Percentiles rank a stretch among this genome's conserved stretches.
These are phyloP conservation scores for Pyrenophora graminea DNA, from an alignment of 2,329 filamentous ascomycete genomes.

Conservation along the genomic window DNA sequence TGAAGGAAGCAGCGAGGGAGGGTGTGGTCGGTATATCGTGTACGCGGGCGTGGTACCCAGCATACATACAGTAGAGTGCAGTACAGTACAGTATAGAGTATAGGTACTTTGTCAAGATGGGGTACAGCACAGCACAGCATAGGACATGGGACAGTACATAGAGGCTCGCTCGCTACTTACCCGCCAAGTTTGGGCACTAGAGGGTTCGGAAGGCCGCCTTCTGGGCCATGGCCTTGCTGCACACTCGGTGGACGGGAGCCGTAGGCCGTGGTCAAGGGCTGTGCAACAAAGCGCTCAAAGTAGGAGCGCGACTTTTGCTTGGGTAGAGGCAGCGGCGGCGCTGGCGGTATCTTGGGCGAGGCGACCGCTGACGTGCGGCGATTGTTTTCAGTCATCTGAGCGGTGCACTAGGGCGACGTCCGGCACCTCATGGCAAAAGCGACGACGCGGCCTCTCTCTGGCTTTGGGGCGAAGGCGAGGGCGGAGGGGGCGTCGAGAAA, in stretches of 20 bases:
- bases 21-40: too few relatives aligned
- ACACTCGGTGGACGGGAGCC: constrained; percentile 59
- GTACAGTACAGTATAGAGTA: too few relatives aligned
- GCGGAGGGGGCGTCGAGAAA: background rate
- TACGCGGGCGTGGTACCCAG: background rate
- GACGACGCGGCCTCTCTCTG: too few relatives aligned
- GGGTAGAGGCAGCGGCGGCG: constrained; percentile 44
- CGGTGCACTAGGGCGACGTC: background rate
- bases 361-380: constrained; percentile 16
- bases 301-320: constrained; percentile 41
- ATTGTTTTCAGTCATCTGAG: constrained; percentile 14
- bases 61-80: background rate
- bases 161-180: constrained; percentile 27
- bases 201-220: constrained; percentile 43
- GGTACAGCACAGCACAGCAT: too few relatives aligned
- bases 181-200: constrained; percentile 44
- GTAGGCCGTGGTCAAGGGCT: constrained; percentile 56
- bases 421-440: background rate
- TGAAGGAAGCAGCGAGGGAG: background rate
- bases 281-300: constrained; percentile 59
- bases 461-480: background rate
- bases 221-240: constrained; percentile 48
- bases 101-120: too few relatives aligned
- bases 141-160: background rate
- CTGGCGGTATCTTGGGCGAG: constrained; percentile 31